Base-by-base conservation (phyloP, 2,329 filamentous ascomycete genomes). In the Immersiporthe knoxdaviesiana region DNA sequence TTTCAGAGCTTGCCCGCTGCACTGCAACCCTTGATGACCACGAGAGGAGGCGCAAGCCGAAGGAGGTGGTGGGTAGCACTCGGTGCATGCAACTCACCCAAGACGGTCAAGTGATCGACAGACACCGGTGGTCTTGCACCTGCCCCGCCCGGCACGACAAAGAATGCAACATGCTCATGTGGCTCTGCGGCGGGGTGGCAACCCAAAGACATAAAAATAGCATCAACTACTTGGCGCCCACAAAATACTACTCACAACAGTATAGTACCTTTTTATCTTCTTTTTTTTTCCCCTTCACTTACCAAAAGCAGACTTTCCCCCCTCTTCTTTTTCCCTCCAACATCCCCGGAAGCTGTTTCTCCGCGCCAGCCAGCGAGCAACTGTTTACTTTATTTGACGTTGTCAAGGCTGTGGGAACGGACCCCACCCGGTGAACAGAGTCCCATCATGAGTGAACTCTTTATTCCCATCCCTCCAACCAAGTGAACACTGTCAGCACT, bases 151-250 rank as follows among this genome's bases (percentile, higher is more conserved):
- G 21, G 56, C 6, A n/a, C 21, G 32, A 21, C 30, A 37, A 35
- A 21, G 18, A 59, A 59, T 59, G 56, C 56, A n/a, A 59, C 56
- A 3, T 21, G n/a, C 16, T 59, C 32, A 56, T 56, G 52, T 56
- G 52, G 52, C 52, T 7, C 5, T 56, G 52, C 27, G 52, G 52
- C 52, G 52, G 21, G 21, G 44, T 30, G 24, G 52, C 24, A 54
- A 27, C 50, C 24, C 27, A 27, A 32, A 32, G 52, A 59, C 32
- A 59, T 59, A 59, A 59, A 59, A 59, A 59, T 59, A 59, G 56
- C 21, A 59, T n/a, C 56, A 37, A 21, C 21, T 21, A 3, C 8
- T 24, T n/a, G 21, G 44, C 4, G 35, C 21, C 32, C 12, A 59
- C 56, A 12, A 37, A 59, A 35, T 59, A n/a, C 44, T 10, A 47